Conservation (phyloP, 1,284 basidiomycete species). For the Limonomyces culmigenus region DNA sequence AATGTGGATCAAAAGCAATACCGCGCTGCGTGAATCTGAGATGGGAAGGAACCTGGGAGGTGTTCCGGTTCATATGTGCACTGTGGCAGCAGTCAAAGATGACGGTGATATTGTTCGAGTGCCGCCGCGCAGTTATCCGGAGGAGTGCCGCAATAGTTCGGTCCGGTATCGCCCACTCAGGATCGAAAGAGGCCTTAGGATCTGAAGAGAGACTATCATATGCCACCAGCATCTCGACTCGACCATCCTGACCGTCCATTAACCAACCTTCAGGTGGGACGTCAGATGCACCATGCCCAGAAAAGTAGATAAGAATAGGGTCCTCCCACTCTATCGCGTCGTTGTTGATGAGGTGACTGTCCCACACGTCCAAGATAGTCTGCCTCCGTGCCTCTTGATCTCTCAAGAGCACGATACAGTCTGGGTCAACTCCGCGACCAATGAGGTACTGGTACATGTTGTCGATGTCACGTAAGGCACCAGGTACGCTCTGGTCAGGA, state of each 20-base stretch:
- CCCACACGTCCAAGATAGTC: conserved; percentile 15
- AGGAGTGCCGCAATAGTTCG: conserved; percentile 5
- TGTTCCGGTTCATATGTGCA: neutral
- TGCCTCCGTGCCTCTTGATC: conserved; percentile 16
- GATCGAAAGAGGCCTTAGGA: too few species aligned
- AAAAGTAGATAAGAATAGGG: conserved; percentile 20
- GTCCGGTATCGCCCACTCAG: conserved; percentile 6
- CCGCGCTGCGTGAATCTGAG: too few species aligned
- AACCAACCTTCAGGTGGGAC: too few species aligned
- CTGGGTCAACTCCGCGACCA: too few species aligned
- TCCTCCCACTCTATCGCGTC: conserved; percentile 10
- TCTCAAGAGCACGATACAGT: conserved; percentile 15
- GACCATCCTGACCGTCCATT: too few species aligned
- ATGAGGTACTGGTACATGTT: too few species aligned
- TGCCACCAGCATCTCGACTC: conserved; percentile 16
- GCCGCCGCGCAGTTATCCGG: conserved; percentile 1
- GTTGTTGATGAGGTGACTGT: conserved; percentile 11
- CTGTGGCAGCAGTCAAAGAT: neutral
- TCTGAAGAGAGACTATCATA: too few species aligned
- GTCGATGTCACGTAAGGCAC: too few species aligned
- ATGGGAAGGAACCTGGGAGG: too few species aligned
- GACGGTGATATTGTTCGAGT: conserved; percentile 4
- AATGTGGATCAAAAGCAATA: too few species aligned
- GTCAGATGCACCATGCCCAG: conserved; percentile 23
- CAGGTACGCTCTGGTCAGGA: too few species aligned